phyloP scores from a whole-genome alignment of 2,329 filamentous ascomycete genomes.

The Claviceps digitariae region DNA sequence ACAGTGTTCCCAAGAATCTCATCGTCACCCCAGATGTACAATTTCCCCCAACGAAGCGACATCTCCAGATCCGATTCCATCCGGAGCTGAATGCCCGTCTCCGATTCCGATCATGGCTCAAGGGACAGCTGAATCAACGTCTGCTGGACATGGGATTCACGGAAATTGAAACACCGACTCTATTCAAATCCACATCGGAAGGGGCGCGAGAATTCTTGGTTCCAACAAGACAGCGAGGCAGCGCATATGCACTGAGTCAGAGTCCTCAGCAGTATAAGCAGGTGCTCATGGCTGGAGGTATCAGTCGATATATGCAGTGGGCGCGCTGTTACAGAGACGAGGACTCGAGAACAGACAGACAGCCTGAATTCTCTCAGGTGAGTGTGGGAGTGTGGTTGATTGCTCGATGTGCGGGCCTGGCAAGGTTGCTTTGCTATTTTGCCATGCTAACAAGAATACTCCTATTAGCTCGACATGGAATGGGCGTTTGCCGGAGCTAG shows the following conservation, averaged over 20 bases:
- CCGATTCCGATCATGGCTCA: conserved; percentile 50
- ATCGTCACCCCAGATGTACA: conserved; percentile 61
- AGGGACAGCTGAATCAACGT: conserved; percentile 35
- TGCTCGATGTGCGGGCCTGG: background rate
- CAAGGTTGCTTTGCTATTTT: background rate
- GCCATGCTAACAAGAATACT: conserved; percentile 1
- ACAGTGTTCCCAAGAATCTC: conserved; percentile 42
- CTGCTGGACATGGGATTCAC: conserved; percentile 48
- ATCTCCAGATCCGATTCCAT: conserved; percentile 75
- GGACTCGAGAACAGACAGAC: conserved; percentile 78
- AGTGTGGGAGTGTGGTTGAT: background rate
- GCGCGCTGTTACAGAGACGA: conserved; percentile 93
- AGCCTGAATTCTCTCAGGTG: conserved; percentile 92
- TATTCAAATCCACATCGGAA: conserved; percentile 97
- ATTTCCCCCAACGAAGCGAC: conserved; percentile 62
- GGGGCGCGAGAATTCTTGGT: conserved; percentile 91
- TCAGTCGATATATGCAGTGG: conserved; percentile 78
- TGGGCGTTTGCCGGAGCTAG: conserved; percentile 64
- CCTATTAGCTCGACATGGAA: conserved; percentile 70
- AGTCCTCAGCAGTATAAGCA: conserved; percentile 99
- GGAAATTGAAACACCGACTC: conserved; percentile 80
- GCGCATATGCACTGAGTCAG: conserved; percentile 84
- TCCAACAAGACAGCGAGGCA: conserved; percentile 61
- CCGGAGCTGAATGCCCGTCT: conserved; percentile 53
- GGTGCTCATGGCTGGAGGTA: conserved; percentile 83